Evolutionary conservation across 2,329 filamentous ascomycete genomes (phyloP).

Genomic region (Epichloe amarillans): DNA sequence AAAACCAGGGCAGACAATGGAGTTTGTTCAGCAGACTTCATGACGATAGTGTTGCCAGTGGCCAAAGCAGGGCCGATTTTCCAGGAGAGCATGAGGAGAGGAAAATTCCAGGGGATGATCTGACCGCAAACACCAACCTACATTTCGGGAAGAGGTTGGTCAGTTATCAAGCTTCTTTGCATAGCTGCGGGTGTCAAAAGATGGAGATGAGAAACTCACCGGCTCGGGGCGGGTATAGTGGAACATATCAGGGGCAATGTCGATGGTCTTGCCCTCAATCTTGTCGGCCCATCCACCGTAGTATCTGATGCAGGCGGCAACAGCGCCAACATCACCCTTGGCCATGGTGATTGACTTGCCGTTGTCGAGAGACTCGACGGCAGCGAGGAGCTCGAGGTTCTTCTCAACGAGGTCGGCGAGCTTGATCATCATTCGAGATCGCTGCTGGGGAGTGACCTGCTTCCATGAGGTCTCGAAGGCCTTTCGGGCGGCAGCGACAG

Average conservation of each 20-base stretch:
- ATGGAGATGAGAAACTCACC: conserved; percentile 22
- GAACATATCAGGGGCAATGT: conserved; percentile 65
- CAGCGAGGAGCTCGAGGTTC: conserved; percentile 61
- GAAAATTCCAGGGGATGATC: conserved; percentile 86
- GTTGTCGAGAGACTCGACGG: conserved; percentile 80
- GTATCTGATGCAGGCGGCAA: conserved; percentile 59
- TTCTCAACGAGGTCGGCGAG: conserved; percentile 71
- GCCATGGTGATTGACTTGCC: conserved; percentile 71
- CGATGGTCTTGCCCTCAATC: conserved; percentile 76
- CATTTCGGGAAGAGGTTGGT: not conserved
- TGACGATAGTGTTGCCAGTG: conserved; percentile 56
- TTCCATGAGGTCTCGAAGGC: conserved; percentile 68
- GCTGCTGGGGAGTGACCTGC: conserved; percentile 53
- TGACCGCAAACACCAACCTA: conserved; percentile 66
- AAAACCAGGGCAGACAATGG: conserved; percentile 56
- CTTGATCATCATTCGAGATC: conserved; percentile 57
- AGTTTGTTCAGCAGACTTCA: conserved; percentile 69
- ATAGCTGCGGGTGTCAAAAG: not conserved
- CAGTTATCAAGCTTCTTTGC: not conserved
- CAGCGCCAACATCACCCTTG: conserved; percentile 58
- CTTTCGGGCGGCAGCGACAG: conserved; percentile 73
- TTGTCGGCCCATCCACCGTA: conserved; percentile 81
- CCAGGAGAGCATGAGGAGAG: conserved; percentile 69
- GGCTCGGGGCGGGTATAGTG: conserved; percentile 72
- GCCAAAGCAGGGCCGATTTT: conserved; percentile 67